A percentile compares a stretch with the other conserved stretches of the same genome.
Conservation (phyloP, 176 grass and related monocot genomes). For the Carex littledalei region DNA sequence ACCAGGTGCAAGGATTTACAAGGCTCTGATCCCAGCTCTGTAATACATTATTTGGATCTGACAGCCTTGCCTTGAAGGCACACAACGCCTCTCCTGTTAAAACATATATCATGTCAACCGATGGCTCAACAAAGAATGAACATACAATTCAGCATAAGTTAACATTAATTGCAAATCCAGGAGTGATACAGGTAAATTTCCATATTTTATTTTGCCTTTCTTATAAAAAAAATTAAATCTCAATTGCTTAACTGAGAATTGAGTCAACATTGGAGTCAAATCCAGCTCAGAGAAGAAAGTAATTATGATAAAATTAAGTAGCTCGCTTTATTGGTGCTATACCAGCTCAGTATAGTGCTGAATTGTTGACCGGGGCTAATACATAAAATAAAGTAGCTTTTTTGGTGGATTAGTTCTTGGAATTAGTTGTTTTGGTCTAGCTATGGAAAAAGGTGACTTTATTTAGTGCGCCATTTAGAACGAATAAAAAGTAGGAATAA, state of each 20-base stretch:
- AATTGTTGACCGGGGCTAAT: neutral
- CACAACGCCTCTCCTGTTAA: conserved; percentile 31
- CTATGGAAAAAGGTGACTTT: neutral
- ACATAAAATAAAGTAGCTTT: neutral
- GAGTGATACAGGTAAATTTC: neutral
- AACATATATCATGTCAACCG: conserved; percentile 1
- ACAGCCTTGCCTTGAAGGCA: conserved; percentile 27
- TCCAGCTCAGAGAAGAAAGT: neutral
- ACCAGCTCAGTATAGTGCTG: neutral
- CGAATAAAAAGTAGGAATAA: neutral
- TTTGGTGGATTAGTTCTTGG: neutral
- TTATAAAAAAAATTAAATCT: neutral
- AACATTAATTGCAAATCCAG: neutral
- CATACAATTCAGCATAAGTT: neutral
- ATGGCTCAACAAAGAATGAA: neutral
- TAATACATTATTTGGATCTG: conserved; percentile 39
- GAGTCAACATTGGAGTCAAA: neutral
- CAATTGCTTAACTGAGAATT: neutral
- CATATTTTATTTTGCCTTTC: neutral
- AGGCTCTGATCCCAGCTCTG: conserved; percentile 51
- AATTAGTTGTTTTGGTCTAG: neutral
- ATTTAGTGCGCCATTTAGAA: conserved; percentile 6
- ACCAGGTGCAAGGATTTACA: conserved; percentile 53
- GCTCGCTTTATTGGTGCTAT: neutral
- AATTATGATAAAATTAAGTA: neutral